Evolutionary conservation across 768 basidiomycete genomes (phyloP).

Genomic region (Pleurotus eryngii): DNA sequence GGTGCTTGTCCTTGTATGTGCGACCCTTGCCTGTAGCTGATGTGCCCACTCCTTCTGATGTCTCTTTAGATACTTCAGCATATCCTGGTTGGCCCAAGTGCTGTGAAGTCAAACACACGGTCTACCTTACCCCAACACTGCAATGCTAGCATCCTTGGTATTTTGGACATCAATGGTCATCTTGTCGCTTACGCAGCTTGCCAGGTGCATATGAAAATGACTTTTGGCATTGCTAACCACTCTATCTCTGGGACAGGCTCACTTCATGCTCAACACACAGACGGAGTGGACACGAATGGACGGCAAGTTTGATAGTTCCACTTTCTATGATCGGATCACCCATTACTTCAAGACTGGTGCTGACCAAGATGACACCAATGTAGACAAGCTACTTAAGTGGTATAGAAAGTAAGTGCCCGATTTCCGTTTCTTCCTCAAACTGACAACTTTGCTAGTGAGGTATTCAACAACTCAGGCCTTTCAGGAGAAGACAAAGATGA

Average conservation of each 20-base stretch:
- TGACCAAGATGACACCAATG: neutral
- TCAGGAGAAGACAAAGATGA: too few relatives aligned
- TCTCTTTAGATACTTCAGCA: neutral
- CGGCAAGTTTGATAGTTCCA: neutral
- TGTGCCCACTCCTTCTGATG: neutral
- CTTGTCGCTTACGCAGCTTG: neutral
- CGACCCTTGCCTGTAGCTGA: neutral
- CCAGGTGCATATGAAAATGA: neutral
- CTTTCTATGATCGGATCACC: neutral
- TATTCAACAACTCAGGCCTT: too few relatives aligned
- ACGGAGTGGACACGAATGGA: neutral
- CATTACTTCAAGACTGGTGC: neutral
- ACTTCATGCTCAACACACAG: neutral
- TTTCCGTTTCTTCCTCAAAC: too few relatives aligned
- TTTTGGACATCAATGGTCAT: neutral
- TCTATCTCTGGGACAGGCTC: neutral
- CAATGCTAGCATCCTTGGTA: neutral
- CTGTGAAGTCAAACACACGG: neutral
- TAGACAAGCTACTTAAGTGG: neutral
- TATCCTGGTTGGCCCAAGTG: neutral
- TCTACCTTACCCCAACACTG: neutral
- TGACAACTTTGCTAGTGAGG: too few relatives aligned
- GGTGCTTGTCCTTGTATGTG: neutral
- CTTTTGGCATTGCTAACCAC: neutral
- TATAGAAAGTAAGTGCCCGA: neutral